Evolutionary conservation across 176 grass and related monocot species (phyloP), one percentile per base, ranked within the genome.

Genomic region (Oryza longistaminata): DNA sequence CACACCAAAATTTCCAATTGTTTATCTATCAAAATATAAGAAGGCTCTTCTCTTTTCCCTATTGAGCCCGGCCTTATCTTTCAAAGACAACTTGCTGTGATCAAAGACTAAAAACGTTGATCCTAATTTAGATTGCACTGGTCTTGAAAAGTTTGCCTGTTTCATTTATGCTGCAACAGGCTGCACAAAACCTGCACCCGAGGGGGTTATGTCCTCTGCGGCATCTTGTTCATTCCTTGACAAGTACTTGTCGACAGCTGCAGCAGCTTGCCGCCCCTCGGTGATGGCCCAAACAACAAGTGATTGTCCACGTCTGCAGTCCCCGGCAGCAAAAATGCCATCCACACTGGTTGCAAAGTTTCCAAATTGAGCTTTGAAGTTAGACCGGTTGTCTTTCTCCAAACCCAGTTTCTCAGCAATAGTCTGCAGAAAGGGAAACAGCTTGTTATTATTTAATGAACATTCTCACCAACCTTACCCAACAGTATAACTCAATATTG

Each of bases 241-340:
- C 49, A 99, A 83, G 71, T 91, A 99, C 64, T 86, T 92, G 50
- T 99, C 96, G 0, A 91, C 92, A 5, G 88, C 64, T 6, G 93
- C 83, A 66, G 93, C 97, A 68, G 93, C 92, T 80, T 96, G 86
- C 42, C 97, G 91, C 39, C 97, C 97, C 86, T 99, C 97, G 0
- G 90, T 99, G 86, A 96, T 99, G 66, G 97, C 97, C 96, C 97
- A 99, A 82, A 99, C 97, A 9, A 99, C 97, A 3, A 99, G 78
- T 15, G 97, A 99, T 81, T 99, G 97, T 7, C 97, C 97, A 25
- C 97, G 93, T 71, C 97, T 90, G 48, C 97, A 99, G 82, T 99
- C 97, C 33, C 97, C 97, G 0, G 97, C 97, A 7, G 97, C 97
- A 9, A 99, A 99, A 43, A 99, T 88, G 1, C 97, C 97, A 44